Base-by-base conservation (phyloP, 1,139 yeast genomes). In the Saccharomyces hybrid region DNA sequence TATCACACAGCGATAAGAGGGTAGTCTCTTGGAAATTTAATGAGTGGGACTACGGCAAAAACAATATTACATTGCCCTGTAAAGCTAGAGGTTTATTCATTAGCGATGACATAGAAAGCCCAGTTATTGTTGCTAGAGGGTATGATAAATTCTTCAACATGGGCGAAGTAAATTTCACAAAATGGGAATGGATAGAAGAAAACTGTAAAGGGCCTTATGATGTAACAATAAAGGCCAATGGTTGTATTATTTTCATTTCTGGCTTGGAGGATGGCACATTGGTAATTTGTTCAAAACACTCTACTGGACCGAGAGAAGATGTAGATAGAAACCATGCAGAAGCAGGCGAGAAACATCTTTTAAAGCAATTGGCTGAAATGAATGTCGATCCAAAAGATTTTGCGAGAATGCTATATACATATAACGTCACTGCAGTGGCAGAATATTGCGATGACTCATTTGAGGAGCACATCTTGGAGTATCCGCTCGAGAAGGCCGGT, bases 71-170 rank as follows among this genome's bases (percentile, higher is more conserved):
- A 1, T 71, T 90, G 23, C 96, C 97, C 0, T 77, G 82, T 3
- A 74, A 83, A 55, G 96, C 98, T 0, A 76, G 99, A 54, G 99
- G 99, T 0, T 70, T 93, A 16, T 93, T 93, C 66, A 88, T 95
- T 0, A 57, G 74, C 16, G 76, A 78, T 46, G 70, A 67, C 51
- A 58, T 50, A 1, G 48, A 53, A 1, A 54, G 62, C 13, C 70
- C 70, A 8, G 59, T 59, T 8, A 86, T 95, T 26, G 83, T 82
- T 1, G 84, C 86, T 1, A 75, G 99, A 61, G 99, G 99, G 0
- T 95, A 95, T 68, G 95, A 95, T 71, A 95, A 95, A 72, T 95
- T 95, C 69, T 95, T 90, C 78, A 91, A 87, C 65, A 75, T 89
- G 9, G 80, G 77, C 55, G 99, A 95, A 66, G 77, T 79, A 1